Percentiles rank a stretch among this genome's conserved stretches.
Evolutionary conservation across 768 basidiomycete genomes (phyloP).

Genomic region (Phaffia australis): DNA sequence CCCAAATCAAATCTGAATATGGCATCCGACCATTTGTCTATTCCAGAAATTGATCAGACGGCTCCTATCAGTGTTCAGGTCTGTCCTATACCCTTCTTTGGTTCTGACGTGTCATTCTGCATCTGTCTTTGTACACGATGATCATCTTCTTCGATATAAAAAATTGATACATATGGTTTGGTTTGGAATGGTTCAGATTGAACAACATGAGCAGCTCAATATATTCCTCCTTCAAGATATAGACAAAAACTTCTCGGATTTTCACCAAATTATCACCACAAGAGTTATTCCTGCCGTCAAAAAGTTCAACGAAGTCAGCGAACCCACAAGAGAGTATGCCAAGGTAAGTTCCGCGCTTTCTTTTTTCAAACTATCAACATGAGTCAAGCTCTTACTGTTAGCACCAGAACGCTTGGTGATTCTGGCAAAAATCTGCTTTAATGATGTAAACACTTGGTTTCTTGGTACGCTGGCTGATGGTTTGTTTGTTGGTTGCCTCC

Average conservation of each 20-base stretch:
- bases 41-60: no score
- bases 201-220: constrained; percentile 91
- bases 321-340: constrained; percentile 80
- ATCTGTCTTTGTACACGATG: no score
- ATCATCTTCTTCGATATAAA: no score
- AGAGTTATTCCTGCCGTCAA: constrained; percentile 79
- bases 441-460: neutral
- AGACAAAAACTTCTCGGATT: constrained; percentile 83
- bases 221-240: constrained; percentile 87
- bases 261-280: constrained; percentile 71
- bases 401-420: neutral
- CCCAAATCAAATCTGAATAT: no score
- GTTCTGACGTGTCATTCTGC: no score
- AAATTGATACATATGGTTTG: no score
- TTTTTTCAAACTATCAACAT: neutral
- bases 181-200: constrained; percentile 50
- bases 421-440: neutral
- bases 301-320: constrained; percentile 71
- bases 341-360: constrained; percentile 48
- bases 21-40: no score
- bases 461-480: neutral
- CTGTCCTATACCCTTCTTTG: no score
- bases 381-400: no score
- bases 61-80: no score
- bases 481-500: neutral